Evolutionary conservation across 345 rosid species (phyloP), one percentile per base, ranked within the genome.

Genomic region (thale cress (Arabidopsis thaliana)): DNA sequence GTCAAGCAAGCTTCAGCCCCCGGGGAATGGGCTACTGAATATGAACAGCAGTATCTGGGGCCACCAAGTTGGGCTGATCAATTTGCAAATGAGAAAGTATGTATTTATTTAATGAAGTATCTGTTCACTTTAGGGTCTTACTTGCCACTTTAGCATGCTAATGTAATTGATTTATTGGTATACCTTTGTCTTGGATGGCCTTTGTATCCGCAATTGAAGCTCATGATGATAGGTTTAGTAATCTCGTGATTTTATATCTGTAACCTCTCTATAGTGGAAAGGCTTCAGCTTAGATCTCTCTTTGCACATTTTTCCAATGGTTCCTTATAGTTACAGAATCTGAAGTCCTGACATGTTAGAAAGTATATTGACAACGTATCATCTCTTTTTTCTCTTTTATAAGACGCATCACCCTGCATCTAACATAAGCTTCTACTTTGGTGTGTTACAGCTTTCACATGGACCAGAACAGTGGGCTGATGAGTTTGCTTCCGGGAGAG

Each of bases 21-120:
- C 13, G 88, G 91, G 72, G 91, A 88, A 69, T 96, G 98, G 99
- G 90, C 97, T 65, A 61, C 89, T 28, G 98, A 96, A 83, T 96
- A 87, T 87, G 93, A 90, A 80, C 91, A 89, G 80, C 91, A 87
- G 70, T 77, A 87, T 77, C 64, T 79, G 53, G 82, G 84, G 53
- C 91, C 84, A 30, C 82, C 87, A 77, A 78, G 95, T 79, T 96
- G 99, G 99, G 97, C 96, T 72, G 87, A 96, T 72, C 98, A 96
- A 66, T 96, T 84, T 82, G 87, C 82, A 59, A 83, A 75, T 55
- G 63, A 82, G 32, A 68, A 84, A 85, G 90, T 72, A 87, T 79
- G 86, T 81, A 16, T 25, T 52, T 23, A 22, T 65, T 58, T 63
- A 30, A n/a, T 42, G 7, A 75, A 57, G 67, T 78, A 72, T 72